These are phyloP conservation scores for Verbascum thapsus DNA, from an alignment of 257 asterid genomes.

Conservation along the genomic window DNA sequence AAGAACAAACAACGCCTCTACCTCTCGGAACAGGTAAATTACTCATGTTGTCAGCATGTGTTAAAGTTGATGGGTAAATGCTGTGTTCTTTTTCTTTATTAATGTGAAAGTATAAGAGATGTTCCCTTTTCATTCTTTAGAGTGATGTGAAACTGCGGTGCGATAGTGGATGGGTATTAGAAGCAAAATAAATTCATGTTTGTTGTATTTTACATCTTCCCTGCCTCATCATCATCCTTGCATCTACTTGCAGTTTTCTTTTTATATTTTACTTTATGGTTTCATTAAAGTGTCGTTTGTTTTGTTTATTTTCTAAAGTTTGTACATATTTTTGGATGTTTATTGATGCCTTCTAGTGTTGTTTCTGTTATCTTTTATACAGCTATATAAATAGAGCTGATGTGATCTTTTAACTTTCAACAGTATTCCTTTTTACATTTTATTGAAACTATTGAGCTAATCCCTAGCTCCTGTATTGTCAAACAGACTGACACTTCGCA, in stretches of 20 bases:
- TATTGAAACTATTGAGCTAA: conserved; percentile 24
- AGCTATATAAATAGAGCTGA: conserved; percentile 9
- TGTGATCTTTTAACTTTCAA: conserved; percentile 1
- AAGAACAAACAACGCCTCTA: conserved; percentile 84
- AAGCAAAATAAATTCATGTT: conserved; percentile 1
- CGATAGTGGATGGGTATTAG: not conserved
- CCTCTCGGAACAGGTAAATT: conserved; percentile 83
- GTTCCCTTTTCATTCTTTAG: not conserved
- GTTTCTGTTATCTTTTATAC: conserved; percentile 5
- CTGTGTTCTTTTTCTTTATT: conserved; percentile 9
- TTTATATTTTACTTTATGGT: conserved; percentile 8
- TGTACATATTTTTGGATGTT: not conserved
- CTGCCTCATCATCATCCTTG: conserved; percentile 5
- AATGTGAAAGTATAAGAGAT: not conserved
- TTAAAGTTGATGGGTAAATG: conserved; percentile 4
- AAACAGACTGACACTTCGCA: conserved; percentile 87
- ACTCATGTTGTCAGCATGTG: conserved; percentile 7
- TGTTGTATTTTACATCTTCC: not conserved
- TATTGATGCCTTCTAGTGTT: conserved; percentile 7
- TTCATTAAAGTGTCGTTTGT: not conserved
- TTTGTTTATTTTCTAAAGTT: not conserved
- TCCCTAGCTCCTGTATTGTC: conserved; percentile 6
- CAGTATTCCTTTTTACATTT: not conserved
- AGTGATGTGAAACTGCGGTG: conserved; percentile 5
- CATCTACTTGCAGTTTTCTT: not conserved